A percentile compares a stretch with the other conserved stretches of the same genome.
Conservation (phyloP, 148 eudicot species). For the Spergularia bocconei region DNA sequence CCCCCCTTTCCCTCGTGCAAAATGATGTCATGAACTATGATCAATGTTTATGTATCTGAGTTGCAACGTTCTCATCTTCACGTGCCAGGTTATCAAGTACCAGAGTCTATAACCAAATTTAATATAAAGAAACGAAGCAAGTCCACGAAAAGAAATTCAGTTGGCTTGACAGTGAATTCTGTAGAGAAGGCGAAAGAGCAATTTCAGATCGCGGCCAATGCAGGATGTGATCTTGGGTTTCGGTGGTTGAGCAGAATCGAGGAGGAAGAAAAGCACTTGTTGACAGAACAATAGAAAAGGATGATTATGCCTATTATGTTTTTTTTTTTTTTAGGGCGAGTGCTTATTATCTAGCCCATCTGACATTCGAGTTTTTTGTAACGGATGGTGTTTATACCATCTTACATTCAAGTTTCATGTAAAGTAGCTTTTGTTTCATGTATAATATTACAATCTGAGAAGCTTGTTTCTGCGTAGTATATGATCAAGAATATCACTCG, state of each 20-base stretch:
- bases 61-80: neutral
- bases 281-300: slow-evolving; percentile 16
- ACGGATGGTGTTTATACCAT: neutral
- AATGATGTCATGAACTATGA: no score
- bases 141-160: slow-evolving; percentile 30
- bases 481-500: no score
- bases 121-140: slow-evolving; percentile 42
- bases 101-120: slow-evolving; percentile 61
- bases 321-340: neutral
- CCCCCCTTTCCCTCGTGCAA: no score
- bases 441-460: no score
- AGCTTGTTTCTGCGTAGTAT: no score
- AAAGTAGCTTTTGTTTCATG: no score
- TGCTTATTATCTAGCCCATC: no score
- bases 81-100: slow-evolving; percentile 56
- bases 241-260: slow-evolving; percentile 79
- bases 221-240: slow-evolving; percentile 89
- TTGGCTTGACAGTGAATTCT: slow-evolving; percentile 30
- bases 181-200: slow-evolving; percentile 69
- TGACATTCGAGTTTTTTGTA: neutral
- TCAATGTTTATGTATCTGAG: neutral
- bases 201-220: slow-evolving; percentile 77
- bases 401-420: no score
- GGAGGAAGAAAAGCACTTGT: slow-evolving; percentile 60
- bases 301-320: neutral